Evolutionary conservation across 208 protist genomes (phyloP).

Genomic region (Crithidia sp.): DNA sequence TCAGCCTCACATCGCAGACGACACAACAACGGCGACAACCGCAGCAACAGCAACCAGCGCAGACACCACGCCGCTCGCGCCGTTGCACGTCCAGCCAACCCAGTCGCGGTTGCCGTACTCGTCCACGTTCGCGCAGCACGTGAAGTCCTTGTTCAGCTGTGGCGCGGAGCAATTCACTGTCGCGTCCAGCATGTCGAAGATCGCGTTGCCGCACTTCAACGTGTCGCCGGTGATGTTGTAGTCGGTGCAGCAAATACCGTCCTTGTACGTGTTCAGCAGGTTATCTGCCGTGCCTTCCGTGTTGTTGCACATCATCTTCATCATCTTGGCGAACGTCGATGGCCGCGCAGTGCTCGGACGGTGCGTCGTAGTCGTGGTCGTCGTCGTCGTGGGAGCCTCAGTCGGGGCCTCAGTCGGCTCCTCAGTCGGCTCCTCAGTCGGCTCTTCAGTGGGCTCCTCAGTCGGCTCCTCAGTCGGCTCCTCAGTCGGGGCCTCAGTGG

Average conservation of each 20-base stretch:
- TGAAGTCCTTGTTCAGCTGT: constrained; percentile 1
- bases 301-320: constrained; percentile 7
- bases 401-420: too few relatives aligned
- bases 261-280: background rate
- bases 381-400: background rate
- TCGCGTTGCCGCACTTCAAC: background rate
- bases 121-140: constrained; percentile 1
- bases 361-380: background rate
- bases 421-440: too few relatives aligned
- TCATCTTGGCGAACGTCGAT: background rate
- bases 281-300: background rate
- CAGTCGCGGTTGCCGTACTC: constrained; percentile 3
- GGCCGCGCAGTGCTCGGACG: background rate
- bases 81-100: constrained; percentile 3
- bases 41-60: background rate
- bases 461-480: too few relatives aligned
- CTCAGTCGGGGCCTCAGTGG: too few relatives aligned
- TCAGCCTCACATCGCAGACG: too few relatives aligned
- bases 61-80: background rate
- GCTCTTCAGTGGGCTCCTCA: too few relatives aligned
- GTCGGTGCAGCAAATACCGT: constrained; percentile 1
- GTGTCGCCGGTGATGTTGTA: background rate
- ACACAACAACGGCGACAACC: background rate
- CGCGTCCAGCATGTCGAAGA: background rate
- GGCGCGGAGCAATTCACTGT: constrained; percentile 5